Conservation (phyloP, 108 stramenopile genomes). For the Chaetoceros muelleri region DNA sequence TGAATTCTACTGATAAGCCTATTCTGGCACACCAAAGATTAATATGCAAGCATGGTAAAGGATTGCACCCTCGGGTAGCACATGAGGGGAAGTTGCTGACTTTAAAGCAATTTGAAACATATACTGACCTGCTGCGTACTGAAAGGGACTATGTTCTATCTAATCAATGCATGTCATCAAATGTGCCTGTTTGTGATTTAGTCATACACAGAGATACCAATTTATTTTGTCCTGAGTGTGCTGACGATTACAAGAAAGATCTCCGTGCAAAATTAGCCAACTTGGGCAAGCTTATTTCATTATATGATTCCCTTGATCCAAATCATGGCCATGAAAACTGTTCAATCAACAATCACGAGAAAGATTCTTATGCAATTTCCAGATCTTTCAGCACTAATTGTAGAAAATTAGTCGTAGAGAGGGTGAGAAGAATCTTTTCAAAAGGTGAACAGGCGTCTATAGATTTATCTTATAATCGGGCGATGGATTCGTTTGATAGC, state of each 20-base stretch:
- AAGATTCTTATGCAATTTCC: background rate
- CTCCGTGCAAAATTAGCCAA: conserved; percentile 11
- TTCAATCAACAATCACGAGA: conserved; percentile 10
- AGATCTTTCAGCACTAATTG: too few species aligned
- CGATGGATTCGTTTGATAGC: too few species aligned
- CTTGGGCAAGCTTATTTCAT: conserved; percentile 2
- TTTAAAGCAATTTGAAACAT: conserved; percentile 22
- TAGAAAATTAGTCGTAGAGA: too few species aligned
- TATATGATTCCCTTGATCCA: conserved; percentile 14
- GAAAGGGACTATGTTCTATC: conserved; percentile 18
- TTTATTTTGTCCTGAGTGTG: conserved; percentile 24
- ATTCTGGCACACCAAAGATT: conserved; percentile 17
- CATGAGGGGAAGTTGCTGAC: conserved; percentile 52
- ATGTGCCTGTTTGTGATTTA: background rate
- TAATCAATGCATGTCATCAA: conserved; percentile 2
- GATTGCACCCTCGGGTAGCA: conserved; percentile 33
- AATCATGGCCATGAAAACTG: background rate
- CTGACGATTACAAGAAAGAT: conserved; percentile 6
- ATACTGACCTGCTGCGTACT: conserved; percentile 17
- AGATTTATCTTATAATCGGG: conserved; percentile 12
- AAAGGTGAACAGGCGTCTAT: conserved; percentile 13
- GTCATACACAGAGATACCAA: conserved; percentile 5
- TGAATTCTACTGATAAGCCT: conserved; percentile 8
- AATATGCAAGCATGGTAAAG: conserved; percentile 41
- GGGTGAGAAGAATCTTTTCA: conserved; percentile 5